Conservation (phyloP, 2,329 filamentous ascomycete species). For the Phyllosticta citrichinensis region DNA sequence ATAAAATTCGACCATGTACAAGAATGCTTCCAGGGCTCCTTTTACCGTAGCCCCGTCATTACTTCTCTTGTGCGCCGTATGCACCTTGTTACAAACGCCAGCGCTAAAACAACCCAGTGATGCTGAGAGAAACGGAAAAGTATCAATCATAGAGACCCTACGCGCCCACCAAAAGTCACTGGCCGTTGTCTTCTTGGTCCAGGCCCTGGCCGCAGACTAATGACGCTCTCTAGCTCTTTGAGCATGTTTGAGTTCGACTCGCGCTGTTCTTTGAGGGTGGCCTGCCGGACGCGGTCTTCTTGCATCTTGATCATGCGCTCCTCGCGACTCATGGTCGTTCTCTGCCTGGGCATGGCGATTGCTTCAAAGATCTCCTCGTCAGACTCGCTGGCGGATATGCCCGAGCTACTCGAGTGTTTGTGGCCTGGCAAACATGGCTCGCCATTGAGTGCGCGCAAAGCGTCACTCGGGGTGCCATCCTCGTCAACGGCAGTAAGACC, state of each 20-base stretch:
- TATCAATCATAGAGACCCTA: neutral
- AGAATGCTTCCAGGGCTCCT: neutral
- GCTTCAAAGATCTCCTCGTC: slow-evolving; percentile 85
- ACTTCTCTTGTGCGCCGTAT: neutral
- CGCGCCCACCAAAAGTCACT: slow-evolving; percentile 5
- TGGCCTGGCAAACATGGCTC: slow-evolving; percentile 44
- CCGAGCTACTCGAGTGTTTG: slow-evolving; percentile 20
- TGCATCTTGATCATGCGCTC: slow-evolving; percentile 81
- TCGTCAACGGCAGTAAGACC: slow-evolving; percentile 49
- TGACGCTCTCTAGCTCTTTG: slow-evolving; percentile 83
- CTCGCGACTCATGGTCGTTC: slow-evolving; percentile 66
- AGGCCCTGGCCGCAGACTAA: slow-evolving; percentile 33
- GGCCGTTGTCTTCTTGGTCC: slow-evolving; percentile 4
- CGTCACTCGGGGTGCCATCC: slow-evolving; percentile 49
- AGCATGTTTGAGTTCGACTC: slow-evolving; percentile 86
- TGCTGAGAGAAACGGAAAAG: neutral
- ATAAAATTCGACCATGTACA: neutral
- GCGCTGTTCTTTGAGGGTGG: slow-evolving; percentile 58
- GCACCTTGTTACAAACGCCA: neutral
- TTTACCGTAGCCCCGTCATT: neutral
- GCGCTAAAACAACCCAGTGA: neutral
- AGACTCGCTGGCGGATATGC: slow-evolving; percentile 41
- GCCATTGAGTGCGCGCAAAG: slow-evolving; percentile 69
- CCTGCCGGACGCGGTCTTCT: slow-evolving; percentile 71
- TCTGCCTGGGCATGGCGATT: slow-evolving; percentile 63